These are phyloP conservation scores for Lycium ferocissimum DNA, from an alignment of 257 asterid genomes.

Conservation along the genomic window DNA sequence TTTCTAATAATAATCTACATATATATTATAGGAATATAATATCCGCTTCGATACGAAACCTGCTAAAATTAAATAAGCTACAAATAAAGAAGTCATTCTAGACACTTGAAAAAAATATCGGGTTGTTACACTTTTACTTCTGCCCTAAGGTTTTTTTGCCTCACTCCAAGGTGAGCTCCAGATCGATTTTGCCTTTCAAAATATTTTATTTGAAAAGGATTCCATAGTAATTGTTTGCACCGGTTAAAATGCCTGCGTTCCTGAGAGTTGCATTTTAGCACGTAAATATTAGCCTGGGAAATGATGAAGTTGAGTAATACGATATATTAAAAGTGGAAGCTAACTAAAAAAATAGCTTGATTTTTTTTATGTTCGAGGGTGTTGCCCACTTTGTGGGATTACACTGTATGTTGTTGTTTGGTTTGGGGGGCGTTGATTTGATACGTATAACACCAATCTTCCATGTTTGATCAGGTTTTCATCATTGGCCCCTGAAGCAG, in stretches of 20 bases:
- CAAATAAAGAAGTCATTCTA: too few species aligned
- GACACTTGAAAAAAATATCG: too few species aligned
- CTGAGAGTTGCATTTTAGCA: conserved; percentile 14
- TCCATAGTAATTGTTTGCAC: background rate
- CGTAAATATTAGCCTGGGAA: background rate
- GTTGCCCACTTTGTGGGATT: too few species aligned
- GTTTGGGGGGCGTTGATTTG: background rate
- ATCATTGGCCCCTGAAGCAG: conserved; percentile 75
- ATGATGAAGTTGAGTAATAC: background rate
- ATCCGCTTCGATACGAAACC: too few species aligned
- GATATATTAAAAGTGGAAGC: background rate
- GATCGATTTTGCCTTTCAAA: background rate
- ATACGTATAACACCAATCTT: background rate
- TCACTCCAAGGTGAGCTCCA: background rate
- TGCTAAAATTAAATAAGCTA: too few species aligned
- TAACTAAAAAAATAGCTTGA: background rate
- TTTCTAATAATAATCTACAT: too few species aligned
- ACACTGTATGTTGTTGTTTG: background rate
- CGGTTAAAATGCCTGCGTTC: background rate
- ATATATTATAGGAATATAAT: too few species aligned
- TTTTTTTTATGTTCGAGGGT: too few species aligned
- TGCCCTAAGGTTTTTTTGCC: background rate
- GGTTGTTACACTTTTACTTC: too few species aligned
- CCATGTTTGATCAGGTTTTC: conserved; percentile 64
- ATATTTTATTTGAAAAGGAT: background rate